Conservation (phyloP, 2,329 filamentous ascomycete species). For the Epichloe amarillans region DNA sequence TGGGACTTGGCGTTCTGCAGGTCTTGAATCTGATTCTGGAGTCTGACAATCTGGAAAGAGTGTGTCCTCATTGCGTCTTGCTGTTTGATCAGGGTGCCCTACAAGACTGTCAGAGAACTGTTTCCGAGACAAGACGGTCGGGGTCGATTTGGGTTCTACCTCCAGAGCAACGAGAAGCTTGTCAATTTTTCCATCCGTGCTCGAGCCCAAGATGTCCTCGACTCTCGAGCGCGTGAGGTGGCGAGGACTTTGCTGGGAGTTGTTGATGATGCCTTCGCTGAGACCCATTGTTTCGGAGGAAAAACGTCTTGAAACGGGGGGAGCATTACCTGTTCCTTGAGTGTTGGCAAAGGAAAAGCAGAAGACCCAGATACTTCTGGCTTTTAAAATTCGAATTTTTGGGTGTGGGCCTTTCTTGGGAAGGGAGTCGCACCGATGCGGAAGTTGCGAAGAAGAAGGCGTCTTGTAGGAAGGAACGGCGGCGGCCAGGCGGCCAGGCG, state of each 20-base stretch:
- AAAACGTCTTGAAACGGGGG: background rate
- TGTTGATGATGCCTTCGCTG: too few species aligned
- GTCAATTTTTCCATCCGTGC: background rate
- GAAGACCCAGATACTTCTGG: too few species aligned
- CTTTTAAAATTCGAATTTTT: too few species aligned
- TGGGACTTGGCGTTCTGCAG: background rate
- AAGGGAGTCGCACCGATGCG: too few species aligned
- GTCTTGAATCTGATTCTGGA: slow-evolving; percentile 6
- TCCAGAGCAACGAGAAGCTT: background rate
- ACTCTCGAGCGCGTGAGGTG: background rate
- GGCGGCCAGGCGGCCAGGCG: too few species aligned
- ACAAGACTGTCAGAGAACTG: background rate
- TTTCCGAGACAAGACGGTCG: background rate
- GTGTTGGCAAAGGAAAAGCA: background rate
- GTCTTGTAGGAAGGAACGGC: too few species aligned
- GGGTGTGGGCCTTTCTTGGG: too few species aligned
- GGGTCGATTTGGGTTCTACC: background rate
- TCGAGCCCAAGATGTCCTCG: background rate
- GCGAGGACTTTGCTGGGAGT: background rate
- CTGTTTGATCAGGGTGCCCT: background rate
- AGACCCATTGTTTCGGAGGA: background rate
- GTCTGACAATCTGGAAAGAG: slow-evolving; percentile 8
- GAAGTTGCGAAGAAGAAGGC: too few species aligned
- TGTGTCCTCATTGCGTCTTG: slow-evolving; percentile 1
- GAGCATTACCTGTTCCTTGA: background rate